Base-by-base conservation (phyloP, 1,284 basidiomycete species). In the Puccinia triticina region DNA sequence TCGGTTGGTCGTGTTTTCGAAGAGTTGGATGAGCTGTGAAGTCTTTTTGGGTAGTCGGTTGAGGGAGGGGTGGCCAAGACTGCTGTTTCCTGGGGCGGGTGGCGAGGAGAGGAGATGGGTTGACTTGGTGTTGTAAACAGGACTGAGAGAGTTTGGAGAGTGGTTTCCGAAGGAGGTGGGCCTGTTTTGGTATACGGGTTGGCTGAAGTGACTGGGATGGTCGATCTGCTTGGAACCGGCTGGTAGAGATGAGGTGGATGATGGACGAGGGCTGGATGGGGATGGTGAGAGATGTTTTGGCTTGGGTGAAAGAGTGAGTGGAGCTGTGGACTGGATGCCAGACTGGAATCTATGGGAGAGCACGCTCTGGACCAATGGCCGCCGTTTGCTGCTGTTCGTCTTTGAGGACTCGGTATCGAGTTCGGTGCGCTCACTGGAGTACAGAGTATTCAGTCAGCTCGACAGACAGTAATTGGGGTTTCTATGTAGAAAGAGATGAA, bases 11-110 rank as follows among this genome's bases (percentile, higher is more conserved):
- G 37, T 74, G 32, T 50, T 74, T 67, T 82, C 79, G n/a, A 82
- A 82, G 29, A 76, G 61, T 59, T 76, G 73, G 29, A 82, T 82
- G 11, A 82, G 64, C 23, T 61, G 57, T 18, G 80, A 55, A 29
- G 80, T 74, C 53, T 76, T 75, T 76, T 82, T 82, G 34, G 80
- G 80, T 21, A 82, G 48, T 23, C 80, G 80, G 46, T 76, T 46
- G 10, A 82, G 23, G 10, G 80, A 82, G 26, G 80, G 80, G 21
- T 74, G 53, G 11, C 66, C 66, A n/a, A 48, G 66, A 34, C 4
- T 66, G 29, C 21, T 66, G 29, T 32, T 50, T 73, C 37, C 29
- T 29, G 48, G 16, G 46, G 32, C 46, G n/a, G 61, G 34, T 53
- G 73, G 48, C 16, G 80, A 48, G 32, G 72, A 46, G 11, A 82